phyloP scores from a whole-genome alignment of 192 early-diverging fungal species.

The Gaertneriomyces sp. region DNA sequence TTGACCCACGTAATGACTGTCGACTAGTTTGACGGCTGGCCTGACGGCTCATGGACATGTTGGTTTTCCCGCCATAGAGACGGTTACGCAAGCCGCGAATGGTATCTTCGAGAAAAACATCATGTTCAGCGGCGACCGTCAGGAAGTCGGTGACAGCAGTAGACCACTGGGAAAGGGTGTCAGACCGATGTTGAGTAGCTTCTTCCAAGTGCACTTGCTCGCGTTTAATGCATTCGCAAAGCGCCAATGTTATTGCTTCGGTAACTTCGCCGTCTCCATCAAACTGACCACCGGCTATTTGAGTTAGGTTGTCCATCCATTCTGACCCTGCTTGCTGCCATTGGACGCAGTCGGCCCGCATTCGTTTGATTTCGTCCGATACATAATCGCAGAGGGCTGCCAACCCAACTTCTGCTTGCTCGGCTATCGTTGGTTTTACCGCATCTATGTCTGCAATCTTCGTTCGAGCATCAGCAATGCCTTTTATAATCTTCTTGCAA shows the following conservation, averaged over 20 bases:
- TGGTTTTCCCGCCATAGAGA: constrained; percentile 1
- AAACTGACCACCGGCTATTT: too few relatives aligned
- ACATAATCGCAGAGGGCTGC: too few relatives aligned
- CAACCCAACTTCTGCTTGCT: too few relatives aligned
- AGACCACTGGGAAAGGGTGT: neutral
- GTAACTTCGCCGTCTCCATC: too few relatives aligned
- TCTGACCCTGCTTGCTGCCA: too few relatives aligned
- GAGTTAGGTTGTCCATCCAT: too few relatives aligned
- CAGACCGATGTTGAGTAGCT: neutral
- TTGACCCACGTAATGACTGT: neutral
- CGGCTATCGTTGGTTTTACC: too few relatives aligned
- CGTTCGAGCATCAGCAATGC: neutral
- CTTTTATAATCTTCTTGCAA: constrained; percentile 1
- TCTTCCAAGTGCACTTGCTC: too few relatives aligned
- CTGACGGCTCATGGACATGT: neutral
- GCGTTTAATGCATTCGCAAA: too few relatives aligned
- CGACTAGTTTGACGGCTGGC: neutral
- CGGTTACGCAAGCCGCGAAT: constrained; percentile 20
- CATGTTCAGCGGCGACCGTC: constrained; percentile 1
- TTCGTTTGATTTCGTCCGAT: too few relatives aligned
- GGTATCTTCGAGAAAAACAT: constrained; percentile 3
- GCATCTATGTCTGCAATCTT: neutral
- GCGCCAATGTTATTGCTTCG: too few relatives aligned
- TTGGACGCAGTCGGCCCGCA: too few relatives aligned
- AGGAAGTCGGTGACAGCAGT: neutral